Percentiles rank a stretch among this genome's conserved stretches.
Conservation (phyloP, 1,139 yeast species). For the Arxiozyma slooffiae region DNA sequence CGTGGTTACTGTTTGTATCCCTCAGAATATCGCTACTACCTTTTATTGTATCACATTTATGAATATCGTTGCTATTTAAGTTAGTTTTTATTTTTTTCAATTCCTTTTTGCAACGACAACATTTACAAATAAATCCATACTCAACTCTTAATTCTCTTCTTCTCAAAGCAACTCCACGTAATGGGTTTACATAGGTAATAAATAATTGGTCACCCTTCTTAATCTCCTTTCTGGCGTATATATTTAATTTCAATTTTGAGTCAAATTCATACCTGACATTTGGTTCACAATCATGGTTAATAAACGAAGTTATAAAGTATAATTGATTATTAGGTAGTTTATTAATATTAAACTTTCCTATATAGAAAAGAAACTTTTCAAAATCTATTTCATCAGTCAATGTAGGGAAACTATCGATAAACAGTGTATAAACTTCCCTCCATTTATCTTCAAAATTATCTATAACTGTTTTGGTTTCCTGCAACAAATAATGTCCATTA, state of each 20-base stretch:
- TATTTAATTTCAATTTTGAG: conserved; percentile 46
- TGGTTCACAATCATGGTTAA: conserved; percentile 72
- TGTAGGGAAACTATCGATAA: conserved; percentile 42
- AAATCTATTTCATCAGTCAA: conserved; percentile 33
- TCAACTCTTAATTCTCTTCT: conserved; percentile 60
- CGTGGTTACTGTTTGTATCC: neutral
- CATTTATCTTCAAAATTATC: conserved; percentile 41
- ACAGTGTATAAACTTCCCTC: conserved; percentile 46
- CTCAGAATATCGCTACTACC: neutral
- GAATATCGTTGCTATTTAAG: no score
- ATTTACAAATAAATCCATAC: conserved; percentile 75
- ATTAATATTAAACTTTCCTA: conserved; percentile 69
- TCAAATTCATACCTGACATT: conserved; percentile 50
- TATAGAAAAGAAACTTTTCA: conserved; percentile 48
- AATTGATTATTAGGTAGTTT: conserved; percentile 52
- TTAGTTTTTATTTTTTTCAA: neutral
- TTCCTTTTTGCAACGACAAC: conserved; percentile 57
- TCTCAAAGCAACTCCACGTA: conserved; percentile 52
- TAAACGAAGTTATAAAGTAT: conserved; percentile 54
- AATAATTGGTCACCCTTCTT: conserved; percentile 57
- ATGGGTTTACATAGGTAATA: conserved; percentile 63
- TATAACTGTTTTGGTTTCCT: neutral
- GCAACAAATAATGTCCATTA: neutral
- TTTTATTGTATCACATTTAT: neutral
- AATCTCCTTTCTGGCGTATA: conserved; percentile 51